phyloP scores from a whole-genome alignment of 768 basidiomycete species.

The Boletus bicolor region DNA sequence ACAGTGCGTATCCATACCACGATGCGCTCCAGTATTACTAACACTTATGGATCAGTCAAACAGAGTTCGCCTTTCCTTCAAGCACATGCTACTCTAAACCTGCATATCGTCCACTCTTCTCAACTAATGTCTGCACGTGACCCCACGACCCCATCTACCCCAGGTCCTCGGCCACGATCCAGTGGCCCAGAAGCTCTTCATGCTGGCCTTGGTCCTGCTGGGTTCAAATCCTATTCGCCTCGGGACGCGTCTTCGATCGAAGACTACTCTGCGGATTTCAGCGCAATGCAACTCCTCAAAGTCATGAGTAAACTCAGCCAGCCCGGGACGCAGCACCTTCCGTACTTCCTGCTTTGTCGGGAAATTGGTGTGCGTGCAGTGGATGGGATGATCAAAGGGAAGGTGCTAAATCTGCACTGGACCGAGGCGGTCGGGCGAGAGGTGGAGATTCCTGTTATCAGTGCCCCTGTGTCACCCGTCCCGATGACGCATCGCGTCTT shows the following conservation, averaged over 20 bases:
- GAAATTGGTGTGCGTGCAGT: conserved; percentile 82
- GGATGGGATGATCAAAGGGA: conserved; percentile 80
- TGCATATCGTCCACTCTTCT: conserved; percentile 84
- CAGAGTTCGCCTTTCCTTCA: conserved; percentile 83
- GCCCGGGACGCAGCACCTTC: conserved; percentile 57
- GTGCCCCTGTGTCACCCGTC: conserved; percentile 24
- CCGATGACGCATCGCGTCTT: conserved; percentile 28
- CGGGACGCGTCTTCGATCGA: conserved; percentile 31
- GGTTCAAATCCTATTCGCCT: conserved; percentile 54
- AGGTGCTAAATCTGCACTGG: conserved; percentile 75
- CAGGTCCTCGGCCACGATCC: conserved; percentile 33
- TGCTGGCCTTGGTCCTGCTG: conserved; percentile 56
- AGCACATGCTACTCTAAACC: conserved; percentile 77
- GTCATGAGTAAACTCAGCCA: conserved; percentile 78
- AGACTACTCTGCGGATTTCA: conserved; percentile 62
- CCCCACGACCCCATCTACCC: conserved; percentile 30
- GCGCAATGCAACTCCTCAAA: conserved; percentile 74
- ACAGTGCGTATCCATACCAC: conserved; percentile 45
- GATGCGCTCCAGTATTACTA: conserved; percentile 2
- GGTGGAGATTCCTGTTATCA: conserved; percentile 30
- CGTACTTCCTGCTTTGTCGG: conserved; percentile 79
- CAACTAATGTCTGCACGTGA: conserved; percentile 46
- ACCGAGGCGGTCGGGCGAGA: conserved; percentile 66
- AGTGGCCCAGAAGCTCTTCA: conserved; percentile 50
- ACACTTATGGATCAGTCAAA: conserved; percentile 47